phyloP scores from a whole-genome alignment of 768 basidiomycete genomes.

The Trametes coccinea region DNA sequence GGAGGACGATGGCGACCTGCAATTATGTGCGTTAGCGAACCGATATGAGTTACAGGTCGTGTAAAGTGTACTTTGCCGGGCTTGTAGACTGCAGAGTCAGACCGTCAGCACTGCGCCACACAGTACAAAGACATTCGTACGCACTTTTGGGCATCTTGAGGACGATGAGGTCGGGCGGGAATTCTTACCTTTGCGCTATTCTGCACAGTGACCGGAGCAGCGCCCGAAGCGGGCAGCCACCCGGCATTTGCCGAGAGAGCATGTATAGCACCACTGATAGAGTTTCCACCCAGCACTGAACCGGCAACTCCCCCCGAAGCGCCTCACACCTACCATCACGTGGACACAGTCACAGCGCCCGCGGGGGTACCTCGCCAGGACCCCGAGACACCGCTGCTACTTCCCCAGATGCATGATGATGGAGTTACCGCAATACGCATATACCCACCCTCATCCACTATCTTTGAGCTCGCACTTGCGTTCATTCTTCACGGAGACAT shows the following conservation, averaged over 20 bases:
- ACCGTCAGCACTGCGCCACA: conserved; percentile 21
- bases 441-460: background rate
- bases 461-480: background rate
- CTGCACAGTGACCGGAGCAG: conserved; percentile 1
- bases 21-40: conserved; percentile 3
- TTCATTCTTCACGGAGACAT: background rate
- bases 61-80: conserved; percentile 75
- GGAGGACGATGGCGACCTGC: conserved; percentile 94
- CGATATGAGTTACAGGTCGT: conserved; percentile 8
- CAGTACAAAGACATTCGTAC: conserved; percentile 10
- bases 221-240: conserved; percentile 26
- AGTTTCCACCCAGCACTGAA: too few relatives aligned
- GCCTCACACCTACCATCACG: too few relatives aligned
- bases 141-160: conserved; percentile 47
- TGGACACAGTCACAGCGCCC: background rate
- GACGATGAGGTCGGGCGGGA: conserved; percentile 18
- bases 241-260: conserved; percentile 26
- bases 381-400: conserved; percentile 5
- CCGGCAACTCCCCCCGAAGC: too few relatives aligned
- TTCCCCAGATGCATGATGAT: background rate
- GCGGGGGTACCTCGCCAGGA: background rate
- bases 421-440: background rate
- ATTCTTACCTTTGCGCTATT: conserved; percentile 17
- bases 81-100: conserved; percentile 72
- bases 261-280: conserved; percentile 23